A percentile compares a stretch with the other conserved stretches of the same genome.
phyloP scores from a whole-genome alignment of 1,284 basidiomycete species.

The Coniferiporia weirii region DNA sequence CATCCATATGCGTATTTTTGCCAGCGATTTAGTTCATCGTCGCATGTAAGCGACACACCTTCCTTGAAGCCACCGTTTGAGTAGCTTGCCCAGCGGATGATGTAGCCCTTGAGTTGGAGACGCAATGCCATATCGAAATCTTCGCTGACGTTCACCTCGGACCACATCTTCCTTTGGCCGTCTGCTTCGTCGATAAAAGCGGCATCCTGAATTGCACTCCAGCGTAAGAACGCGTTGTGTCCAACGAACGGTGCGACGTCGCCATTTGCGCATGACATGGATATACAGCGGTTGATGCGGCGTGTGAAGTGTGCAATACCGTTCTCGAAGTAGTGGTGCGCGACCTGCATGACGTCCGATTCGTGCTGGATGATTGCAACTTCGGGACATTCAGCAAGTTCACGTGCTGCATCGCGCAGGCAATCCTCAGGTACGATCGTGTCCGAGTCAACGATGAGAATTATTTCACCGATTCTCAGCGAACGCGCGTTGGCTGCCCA shows the following conservation, averaged over 20 bases:
- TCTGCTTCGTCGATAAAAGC: slow-evolving; percentile 65
- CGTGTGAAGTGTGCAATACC: slow-evolving; percentile 81
- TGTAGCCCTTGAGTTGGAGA: slow-evolving; percentile 63
- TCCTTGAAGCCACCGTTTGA: slow-evolving; percentile 79
- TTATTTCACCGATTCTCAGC: slow-evolving; percentile 56
- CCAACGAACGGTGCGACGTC: slow-evolving; percentile 85
- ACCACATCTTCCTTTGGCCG: slow-evolving; percentile 72
- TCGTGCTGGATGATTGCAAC: slow-evolving; percentile 83
- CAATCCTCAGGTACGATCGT: slow-evolving; percentile 87
- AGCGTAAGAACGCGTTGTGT: slow-evolving; percentile 84
- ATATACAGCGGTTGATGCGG: slow-evolving; percentile 73
- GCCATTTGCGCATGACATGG: slow-evolving; percentile 70
- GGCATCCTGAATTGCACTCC: slow-evolving; percentile 80
- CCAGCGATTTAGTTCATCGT: slow-evolving; percentile 81
- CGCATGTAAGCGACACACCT: slow-evolving; percentile 78
- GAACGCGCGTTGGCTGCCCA: slow-evolving; percentile 62
- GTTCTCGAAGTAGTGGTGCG: slow-evolving; percentile 82
- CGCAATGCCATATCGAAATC: slow-evolving; percentile 76
- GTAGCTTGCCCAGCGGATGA: slow-evolving; percentile 82
- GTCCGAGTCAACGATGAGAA: slow-evolving; percentile 75
- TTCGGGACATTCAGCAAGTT: slow-evolving; percentile 72
- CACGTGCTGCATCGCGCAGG: slow-evolving; percentile 78
- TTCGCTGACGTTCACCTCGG: slow-evolving; percentile 78
- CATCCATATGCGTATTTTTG: slow-evolving; percentile 82
- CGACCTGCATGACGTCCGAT: slow-evolving; percentile 83